Evolutionary conservation across 208 protist genomes (phyloP).

Genomic region (Trypanosoma melophagium): DNA sequence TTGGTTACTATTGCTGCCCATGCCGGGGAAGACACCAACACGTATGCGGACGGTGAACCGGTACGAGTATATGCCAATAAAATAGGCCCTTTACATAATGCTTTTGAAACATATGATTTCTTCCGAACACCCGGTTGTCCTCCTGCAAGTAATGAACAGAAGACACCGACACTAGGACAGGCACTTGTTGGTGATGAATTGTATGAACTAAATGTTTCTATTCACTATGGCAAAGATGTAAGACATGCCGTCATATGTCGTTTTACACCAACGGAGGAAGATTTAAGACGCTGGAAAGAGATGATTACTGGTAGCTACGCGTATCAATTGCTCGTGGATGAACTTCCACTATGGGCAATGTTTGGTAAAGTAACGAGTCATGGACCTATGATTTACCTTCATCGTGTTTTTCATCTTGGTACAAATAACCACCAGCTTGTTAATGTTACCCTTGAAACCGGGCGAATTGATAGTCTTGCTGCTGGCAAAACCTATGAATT

Average conservation of each 20-base stretch:
- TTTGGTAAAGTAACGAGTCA: slow-evolving; percentile 29
- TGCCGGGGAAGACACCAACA: slow-evolving; percentile 41
- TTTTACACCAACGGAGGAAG: slow-evolving; percentile 17
- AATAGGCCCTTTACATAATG: slow-evolving; percentile 93
- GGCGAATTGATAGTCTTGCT: slow-evolving; percentile 9
- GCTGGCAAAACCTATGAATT: slow-evolving; percentile 57
- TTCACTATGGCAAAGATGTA: slow-evolving; percentile 45
- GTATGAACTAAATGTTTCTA: slow-evolving; percentile 40
- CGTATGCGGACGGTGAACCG: slow-evolving; percentile 34
- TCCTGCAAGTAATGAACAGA: slow-evolving; percentile 17
- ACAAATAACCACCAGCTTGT: slow-evolving; percentile 65
- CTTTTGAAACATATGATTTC: slow-evolving; percentile 94
- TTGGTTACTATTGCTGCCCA: neutral
- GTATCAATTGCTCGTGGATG: slow-evolving; percentile 70
- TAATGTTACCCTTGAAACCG: slow-evolving; percentile 62
- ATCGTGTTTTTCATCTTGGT: slow-evolving; percentile 83
- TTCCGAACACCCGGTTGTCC: slow-evolving; percentile 82
- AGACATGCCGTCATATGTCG: slow-evolving; percentile 35
- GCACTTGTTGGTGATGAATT: slow-evolving; percentile 70
- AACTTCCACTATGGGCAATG: slow-evolving; percentile 46
- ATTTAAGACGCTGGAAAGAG: slow-evolving; percentile 21
- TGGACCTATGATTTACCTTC: slow-evolving; percentile 77
- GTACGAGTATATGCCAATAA: slow-evolving; percentile 92
- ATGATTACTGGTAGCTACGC: slow-evolving; percentile 43
- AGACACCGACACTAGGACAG: slow-evolving; percentile 70